phyloP scores from a whole-genome alignment of 768 basidiomycete genomes.

The Cubamyces sp. region DNA sequence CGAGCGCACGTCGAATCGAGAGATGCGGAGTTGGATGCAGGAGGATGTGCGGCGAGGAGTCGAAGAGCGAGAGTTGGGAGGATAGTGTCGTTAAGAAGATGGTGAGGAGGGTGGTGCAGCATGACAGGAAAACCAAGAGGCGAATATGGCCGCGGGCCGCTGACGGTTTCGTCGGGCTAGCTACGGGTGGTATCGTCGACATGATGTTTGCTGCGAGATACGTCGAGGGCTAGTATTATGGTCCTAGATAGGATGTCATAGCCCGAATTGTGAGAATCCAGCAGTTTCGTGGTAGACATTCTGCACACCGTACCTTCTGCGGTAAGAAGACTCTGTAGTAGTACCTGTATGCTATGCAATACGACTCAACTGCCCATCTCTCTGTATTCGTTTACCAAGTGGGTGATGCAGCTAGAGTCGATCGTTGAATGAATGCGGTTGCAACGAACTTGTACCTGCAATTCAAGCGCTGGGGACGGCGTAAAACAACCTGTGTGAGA shows the following conservation, averaged over 20 bases:
- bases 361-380: too few relatives aligned
- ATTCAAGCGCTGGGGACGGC: neutral
- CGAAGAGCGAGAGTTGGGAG: constrained; percentile 32
- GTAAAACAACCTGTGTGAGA: neutral
- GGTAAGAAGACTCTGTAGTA: too few relatives aligned
- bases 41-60: constrained; percentile 30
- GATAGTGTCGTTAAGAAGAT: constrained; percentile 16
- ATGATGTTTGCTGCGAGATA: too few relatives aligned
- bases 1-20: constrained; percentile 12
- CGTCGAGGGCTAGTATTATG: too few relatives aligned
- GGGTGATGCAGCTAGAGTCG: too few relatives aligned
- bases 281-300: too few relatives aligned
- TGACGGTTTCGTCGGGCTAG: neutral
- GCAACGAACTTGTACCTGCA: neutral
- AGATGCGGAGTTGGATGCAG: constrained; percentile 2
- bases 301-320: too few relatives aligned
- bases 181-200: too few relatives aligned
- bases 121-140: neutral
- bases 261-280: too few relatives aligned
- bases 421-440: neutral
- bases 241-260: too few relatives aligned
- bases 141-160: neutral
- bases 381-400: too few relatives aligned
- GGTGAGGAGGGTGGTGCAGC: constrained; percentile 4
- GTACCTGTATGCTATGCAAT: too few relatives aligned